Evolutionary conservation across 257 asterid species (phyloP), one percentile per base, ranked within the genome.

Genomic region (Capsicum baccatum): DNA sequence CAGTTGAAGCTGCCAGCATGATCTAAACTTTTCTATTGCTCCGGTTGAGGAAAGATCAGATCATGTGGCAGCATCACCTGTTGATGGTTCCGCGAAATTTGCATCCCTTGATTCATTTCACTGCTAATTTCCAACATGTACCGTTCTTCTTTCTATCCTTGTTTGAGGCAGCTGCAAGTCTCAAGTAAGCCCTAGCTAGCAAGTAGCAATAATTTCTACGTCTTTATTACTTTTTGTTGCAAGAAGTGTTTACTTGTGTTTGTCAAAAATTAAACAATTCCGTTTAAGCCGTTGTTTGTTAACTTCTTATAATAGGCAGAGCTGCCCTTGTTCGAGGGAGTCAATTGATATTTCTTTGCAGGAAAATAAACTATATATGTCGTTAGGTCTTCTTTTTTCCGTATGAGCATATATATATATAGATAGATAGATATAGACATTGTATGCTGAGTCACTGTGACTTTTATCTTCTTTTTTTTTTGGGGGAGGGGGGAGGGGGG

Each of bases 1-100:
- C 86, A 74, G 97, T 47, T 93, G 92, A 93, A 93, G 97, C 97
- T 93, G 97, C 94, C 97, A 93, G 95, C 97, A 84, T 93, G 97
- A 93, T 91, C 97, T 93, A 83, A 93, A 66, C 92, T 73, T 84
- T 71, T 67, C 81, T 83, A 54, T 55, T 83, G 57, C 50, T 83
- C 66, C n/a, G 47, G 16, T 11, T 44, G 60, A 83, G 86, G 84
- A 64, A 79, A 55, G 88, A 85, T 87, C 88, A 87, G 90, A 87
- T 87, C 90, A 85, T 80, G 82, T 79, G 85, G 87, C 37, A 79
- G 88, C 82, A 19, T 87, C 90, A 87, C 90, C 88, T 83, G 64
- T 19, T 83, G 26, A 79, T 74, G 56, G 82, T 56, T 79, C 71
- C 84, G 62, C 81, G 85, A 2, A 26, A 21, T 70, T 37, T 80